These are phyloP conservation scores for Globisporangium solare DNA, from an alignment of 352 stramenopile species.

Conservation along the genomic window DNA sequence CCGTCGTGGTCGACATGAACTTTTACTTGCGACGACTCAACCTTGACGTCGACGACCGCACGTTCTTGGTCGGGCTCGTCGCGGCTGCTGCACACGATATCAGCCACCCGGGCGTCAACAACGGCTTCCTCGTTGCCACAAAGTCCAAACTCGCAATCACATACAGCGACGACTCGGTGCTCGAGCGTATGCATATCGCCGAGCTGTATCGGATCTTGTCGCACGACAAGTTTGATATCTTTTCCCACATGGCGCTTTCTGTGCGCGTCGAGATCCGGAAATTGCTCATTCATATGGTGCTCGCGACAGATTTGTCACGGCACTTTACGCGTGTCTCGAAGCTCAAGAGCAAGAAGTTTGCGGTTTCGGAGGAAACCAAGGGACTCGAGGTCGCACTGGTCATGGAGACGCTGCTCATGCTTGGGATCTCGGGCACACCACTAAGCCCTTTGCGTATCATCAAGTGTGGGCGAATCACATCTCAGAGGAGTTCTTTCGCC, in stretches of 20 bases:
- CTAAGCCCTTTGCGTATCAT: constrained; percentile 61
- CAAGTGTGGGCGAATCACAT: constrained; percentile 57
- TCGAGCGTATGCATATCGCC: constrained; percentile 76
- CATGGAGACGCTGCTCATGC: constrained; percentile 75
- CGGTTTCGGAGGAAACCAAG: constrained; percentile 34
- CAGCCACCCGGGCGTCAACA: constrained; percentile 89
- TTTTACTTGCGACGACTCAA: constrained; percentile 61
- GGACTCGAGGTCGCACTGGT: constrained; percentile 55
- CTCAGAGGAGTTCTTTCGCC: constrained; percentile 62
- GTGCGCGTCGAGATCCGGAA: constrained; percentile 44
- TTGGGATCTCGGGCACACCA: constrained; percentile 58
- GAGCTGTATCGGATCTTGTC: constrained; percentile 62
- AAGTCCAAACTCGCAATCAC: constrained; percentile 85
- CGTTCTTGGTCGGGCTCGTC: constrained; percentile 65
- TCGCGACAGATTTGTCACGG: constrained; percentile 69
- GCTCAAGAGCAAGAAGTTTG: constrained; percentile 69
- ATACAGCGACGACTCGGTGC: constrained; percentile 90
- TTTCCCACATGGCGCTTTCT: constrained; percentile 33
- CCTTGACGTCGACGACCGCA: constrained; percentile 46
- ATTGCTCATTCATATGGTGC: constrained; percentile 72
- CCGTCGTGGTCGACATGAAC: constrained; percentile 60
- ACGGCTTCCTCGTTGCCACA: constrained; percentile 89
- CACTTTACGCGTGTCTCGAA: constrained; percentile 70
- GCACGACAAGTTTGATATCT: constrained; percentile 60
- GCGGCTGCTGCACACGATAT: constrained; percentile 90